Evolutionary conservation across 2,329 filamentous ascomycete genomes (phyloP).

Genomic region (Penicillium sp.): DNA sequence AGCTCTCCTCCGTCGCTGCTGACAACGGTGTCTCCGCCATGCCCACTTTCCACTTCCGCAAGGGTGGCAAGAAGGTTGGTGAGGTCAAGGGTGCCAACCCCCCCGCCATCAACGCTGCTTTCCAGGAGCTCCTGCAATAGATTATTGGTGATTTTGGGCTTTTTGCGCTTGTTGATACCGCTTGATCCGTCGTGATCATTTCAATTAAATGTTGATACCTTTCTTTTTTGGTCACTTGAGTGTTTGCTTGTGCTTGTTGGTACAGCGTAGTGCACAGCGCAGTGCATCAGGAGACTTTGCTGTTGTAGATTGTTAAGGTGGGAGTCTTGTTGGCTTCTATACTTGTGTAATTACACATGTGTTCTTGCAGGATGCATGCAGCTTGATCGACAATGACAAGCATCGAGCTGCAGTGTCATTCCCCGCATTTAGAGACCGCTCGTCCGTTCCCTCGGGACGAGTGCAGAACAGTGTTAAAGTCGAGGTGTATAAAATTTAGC

Average conservation of each 20-base stretch:
- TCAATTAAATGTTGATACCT: constrained; percentile 5
- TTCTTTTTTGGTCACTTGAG: neutral
- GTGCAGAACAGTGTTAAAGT: neutral
- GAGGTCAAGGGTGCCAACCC: constrained; percentile 82
- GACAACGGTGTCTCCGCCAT: constrained; percentile 84
- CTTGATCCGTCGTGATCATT: neutral
- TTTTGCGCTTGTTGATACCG: constrained; percentile 6
- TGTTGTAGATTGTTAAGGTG: neutral
- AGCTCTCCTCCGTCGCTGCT: constrained; percentile 71
- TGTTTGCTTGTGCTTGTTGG: neutral
- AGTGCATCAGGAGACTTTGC: neutral
- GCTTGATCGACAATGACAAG: neutral
- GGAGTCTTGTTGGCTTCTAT: too few relatives aligned
- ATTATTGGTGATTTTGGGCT: neutral
- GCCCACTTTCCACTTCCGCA: constrained; percentile 88
- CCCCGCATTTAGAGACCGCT: neutral
- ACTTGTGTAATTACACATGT: too few relatives aligned
- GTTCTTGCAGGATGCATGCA: neutral
- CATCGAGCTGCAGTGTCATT: neutral
- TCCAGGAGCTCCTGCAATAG: constrained; percentile 17
- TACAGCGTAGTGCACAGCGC: neutral
- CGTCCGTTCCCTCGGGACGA: neutral
- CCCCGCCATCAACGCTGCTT: constrained; percentile 57
- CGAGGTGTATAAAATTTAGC: too few relatives aligned
- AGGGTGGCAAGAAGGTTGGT: constrained; percentile 64